These are phyloP conservation scores for Wickerhamiella bombiphila DNA, from an alignment of 805 yeast species.

Conservation along the genomic window DNA sequence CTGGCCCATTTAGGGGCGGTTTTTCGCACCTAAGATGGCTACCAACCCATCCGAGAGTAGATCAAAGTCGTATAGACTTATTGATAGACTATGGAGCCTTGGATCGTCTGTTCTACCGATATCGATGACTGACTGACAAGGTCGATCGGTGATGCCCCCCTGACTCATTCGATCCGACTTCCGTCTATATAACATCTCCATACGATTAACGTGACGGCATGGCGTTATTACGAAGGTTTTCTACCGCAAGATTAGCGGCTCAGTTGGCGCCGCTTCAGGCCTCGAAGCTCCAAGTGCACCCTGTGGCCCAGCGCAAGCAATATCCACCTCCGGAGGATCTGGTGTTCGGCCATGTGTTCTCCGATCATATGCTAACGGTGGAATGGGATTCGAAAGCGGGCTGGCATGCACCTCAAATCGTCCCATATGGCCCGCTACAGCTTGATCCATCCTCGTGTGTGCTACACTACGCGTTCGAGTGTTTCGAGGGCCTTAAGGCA, in stretches of 20 bases:
- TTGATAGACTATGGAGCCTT: no score
- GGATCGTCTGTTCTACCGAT: no score
- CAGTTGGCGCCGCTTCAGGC: constrained; percentile 36
- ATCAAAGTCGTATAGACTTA: no score
- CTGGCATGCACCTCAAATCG: constrained; percentile 81
- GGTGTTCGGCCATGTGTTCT: constrained; percentile 61
- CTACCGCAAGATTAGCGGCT: neutral
- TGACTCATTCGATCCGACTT: no score
- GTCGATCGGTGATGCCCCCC: no score
- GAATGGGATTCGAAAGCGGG: constrained; percentile 70
- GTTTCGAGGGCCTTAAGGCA: constrained; percentile 94
- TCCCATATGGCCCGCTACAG: constrained; percentile 62
- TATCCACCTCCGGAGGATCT: constrained; percentile 47
- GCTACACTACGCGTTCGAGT: constrained; percentile 87
- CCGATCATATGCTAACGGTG: constrained; percentile 75
- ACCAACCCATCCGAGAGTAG: no score
- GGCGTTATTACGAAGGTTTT: neutral
- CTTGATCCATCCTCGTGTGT: constrained; percentile 85
- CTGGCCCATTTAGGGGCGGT: no score
- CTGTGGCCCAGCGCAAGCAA: constrained; percentile 35
- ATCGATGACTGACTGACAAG: no score
- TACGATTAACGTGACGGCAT: no score
- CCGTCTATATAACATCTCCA: no score
- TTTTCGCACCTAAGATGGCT: no score
- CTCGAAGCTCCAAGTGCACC: constrained; percentile 36